phyloP scores from a whole-genome alignment of 2,329 filamentous ascomycete species.

The Karstenula rhodostoma region DNA sequence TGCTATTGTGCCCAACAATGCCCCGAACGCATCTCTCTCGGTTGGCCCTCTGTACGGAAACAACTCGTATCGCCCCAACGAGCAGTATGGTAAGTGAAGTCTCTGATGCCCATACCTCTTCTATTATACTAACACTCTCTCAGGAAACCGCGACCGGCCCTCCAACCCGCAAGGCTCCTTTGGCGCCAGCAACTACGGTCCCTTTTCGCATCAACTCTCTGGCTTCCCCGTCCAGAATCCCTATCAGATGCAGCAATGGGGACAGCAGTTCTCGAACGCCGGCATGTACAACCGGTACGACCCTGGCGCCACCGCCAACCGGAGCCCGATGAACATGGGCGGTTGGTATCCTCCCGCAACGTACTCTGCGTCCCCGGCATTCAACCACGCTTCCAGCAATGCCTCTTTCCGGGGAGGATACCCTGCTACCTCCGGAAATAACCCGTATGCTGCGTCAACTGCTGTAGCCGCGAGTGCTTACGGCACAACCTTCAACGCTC shows the following conservation, averaged over 20 bases:
- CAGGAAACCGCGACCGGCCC: conserved; percentile 23
- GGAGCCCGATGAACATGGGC: conserved; percentile 44
- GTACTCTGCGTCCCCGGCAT: conserved; percentile 33
- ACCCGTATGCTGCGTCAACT: neutral
- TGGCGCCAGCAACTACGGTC: conserved; percentile 36
- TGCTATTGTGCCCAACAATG: conserved; percentile 40
- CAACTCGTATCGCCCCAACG: conserved; percentile 32
- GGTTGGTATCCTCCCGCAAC: conserved; percentile 41
- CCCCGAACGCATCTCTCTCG: conserved; percentile 29
- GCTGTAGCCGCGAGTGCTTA: neutral
- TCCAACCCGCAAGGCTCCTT: conserved; percentile 29
- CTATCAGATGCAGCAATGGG: conserved; percentile 39
- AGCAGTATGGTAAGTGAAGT: conserved; percentile 38
- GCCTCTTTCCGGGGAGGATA: conserved; percentile 35
- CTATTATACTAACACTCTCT: conserved; percentile 22
- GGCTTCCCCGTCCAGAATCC: conserved; percentile 31
- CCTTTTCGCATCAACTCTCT: conserved; percentile 45
- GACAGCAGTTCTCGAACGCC: conserved; percentile 29
- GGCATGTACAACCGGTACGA: conserved; percentile 36
- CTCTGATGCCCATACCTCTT: neutral
- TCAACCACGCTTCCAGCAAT: conserved; percentile 29
- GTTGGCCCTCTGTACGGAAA: conserved; percentile 46
- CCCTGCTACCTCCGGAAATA: conserved; percentile 18
- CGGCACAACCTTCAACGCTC: neutral
- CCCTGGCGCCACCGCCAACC: conserved; percentile 32